A percentile compares a stretch with the other conserved stretches of the same genome.
Evolutionary conservation across 1,139 yeast genomes (phyloP).

Genomic region (Barnettozyma hawaiiensis): DNA sequence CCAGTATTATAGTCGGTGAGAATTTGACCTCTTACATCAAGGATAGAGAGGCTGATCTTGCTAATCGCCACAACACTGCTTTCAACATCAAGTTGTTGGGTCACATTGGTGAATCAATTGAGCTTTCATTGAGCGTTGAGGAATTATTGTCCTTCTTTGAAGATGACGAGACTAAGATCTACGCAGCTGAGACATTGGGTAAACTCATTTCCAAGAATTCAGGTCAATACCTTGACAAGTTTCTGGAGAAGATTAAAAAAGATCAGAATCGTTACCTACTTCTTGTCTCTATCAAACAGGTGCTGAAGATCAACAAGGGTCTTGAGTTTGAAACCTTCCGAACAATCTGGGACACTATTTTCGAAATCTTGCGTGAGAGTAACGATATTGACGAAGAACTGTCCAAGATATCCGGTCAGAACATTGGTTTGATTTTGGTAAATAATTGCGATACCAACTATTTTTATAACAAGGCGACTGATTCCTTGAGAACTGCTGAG

Average conservation of each 20-base stretch:
- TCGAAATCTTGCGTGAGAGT: conserved; percentile 12
- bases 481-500: conserved; percentile 17
- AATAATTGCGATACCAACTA: conserved; percentile 20
- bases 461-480: conserved; percentile 21
- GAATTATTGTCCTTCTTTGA: conserved; percentile 19
- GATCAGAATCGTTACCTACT: conserved; percentile 30
- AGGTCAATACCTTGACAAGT: conserved; percentile 30
- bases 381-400: conserved; percentile 27
- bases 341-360: conserved; percentile 22
- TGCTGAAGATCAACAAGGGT: conserved; percentile 28
- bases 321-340: conserved; percentile 17
- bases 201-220: conserved; percentile 39
- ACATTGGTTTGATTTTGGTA: conserved; percentile 31
- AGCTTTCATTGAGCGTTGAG: conserved; percentile 17
- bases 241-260: conserved; percentile 29
- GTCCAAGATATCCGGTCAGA: conserved; percentile 32
- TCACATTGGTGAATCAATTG: conserved; percentile 18
- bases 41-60: conserved; percentile 31
- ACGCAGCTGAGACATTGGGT: conserved; percentile 52
- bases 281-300: conserved; percentile 36
- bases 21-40: conserved; percentile 30
- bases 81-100: conserved; percentile 25
- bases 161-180: conserved; percentile 38
- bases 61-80: conserved; percentile 25
- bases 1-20: conserved; percentile 36